Percentiles rank a stretch among this genome's conserved stretches.
Evolutionary conservation across 1,284 basidiomycete species (phyloP).

Genomic region (Marasmius oreades): DNA sequence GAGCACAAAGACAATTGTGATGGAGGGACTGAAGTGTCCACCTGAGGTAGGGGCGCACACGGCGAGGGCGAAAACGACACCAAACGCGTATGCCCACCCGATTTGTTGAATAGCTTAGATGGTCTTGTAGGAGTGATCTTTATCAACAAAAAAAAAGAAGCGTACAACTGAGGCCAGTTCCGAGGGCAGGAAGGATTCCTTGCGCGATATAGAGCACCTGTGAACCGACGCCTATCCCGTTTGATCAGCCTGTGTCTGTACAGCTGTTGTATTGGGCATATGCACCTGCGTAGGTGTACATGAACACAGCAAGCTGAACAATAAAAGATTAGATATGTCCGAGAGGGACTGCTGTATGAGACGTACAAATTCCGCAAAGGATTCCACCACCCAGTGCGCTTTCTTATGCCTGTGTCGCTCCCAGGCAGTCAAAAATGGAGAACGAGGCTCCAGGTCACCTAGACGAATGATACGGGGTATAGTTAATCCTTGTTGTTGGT

Average conservation of each 20-base stretch:
- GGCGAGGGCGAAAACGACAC: background rate
- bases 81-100: background rate
- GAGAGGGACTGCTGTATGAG: background rate
- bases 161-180: background rate
- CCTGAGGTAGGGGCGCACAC: background rate
- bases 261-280: no score
- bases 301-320: background rate
- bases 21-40: background rate
- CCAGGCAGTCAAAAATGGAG: background rate
- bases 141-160: background rate
- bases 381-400: background rate
- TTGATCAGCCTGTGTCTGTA: no score
- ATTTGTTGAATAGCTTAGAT: background rate
- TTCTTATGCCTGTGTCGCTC: background rate
- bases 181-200: background rate
- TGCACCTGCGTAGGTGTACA: background rate
- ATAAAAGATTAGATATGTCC: background rate
- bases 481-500: no score
- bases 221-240: background rate
- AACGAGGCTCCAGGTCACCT: no score
- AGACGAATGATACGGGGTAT: no score
- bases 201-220: background rate
- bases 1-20: background rate
- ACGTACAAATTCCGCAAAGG: background rate
- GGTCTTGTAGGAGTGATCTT: background rate